phyloP scores from a whole-genome alignment of 345 rosid species.

The Eutrema japonicum region DNA sequence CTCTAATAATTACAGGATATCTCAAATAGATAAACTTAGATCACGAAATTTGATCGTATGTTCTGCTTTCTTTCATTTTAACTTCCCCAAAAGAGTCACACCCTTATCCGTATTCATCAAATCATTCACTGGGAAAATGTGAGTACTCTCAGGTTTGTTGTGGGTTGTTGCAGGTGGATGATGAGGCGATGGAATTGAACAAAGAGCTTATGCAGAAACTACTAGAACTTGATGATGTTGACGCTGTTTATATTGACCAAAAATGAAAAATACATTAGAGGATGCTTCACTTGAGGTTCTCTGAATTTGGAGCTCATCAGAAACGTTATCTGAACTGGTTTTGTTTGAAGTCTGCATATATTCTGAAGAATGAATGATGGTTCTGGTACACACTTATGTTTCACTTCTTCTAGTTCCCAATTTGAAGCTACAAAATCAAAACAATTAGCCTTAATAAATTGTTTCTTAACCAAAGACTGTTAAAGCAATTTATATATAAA shows the following conservation, averaged over 20 bases:
- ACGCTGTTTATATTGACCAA: conserved; percentile 88
- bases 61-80: neutral
- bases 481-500: neutral
- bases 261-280: conserved; percentile 43
- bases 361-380: conserved; percentile 17
- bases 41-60: neutral
- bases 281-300: conserved; percentile 19
- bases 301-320: neutral
- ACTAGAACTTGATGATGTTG: conserved; percentile 92
- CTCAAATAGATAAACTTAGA: neutral
- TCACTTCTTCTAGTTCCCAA: conserved; percentile 4
- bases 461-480: neutral
- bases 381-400: conserved; percentile 15
- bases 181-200: conserved; percentile 90
- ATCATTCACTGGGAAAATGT: conserved; percentile 3
- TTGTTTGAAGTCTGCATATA: conserved; percentile 32
- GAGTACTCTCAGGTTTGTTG: conserved; percentile 8
- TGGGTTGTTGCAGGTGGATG: conserved; percentile 71
- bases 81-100: neutral
- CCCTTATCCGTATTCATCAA: conserved; percentile 9
- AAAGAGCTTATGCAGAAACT: conserved; percentile 77
- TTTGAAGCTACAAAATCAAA: neutral
- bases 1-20: neutral
- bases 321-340: conserved; percentile 7
- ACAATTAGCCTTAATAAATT: conserved; percentile 7